Conservation (phyloP, 2,329 filamentous ascomycete genomes). For the Pyrenochaeta sp. region DNA sequence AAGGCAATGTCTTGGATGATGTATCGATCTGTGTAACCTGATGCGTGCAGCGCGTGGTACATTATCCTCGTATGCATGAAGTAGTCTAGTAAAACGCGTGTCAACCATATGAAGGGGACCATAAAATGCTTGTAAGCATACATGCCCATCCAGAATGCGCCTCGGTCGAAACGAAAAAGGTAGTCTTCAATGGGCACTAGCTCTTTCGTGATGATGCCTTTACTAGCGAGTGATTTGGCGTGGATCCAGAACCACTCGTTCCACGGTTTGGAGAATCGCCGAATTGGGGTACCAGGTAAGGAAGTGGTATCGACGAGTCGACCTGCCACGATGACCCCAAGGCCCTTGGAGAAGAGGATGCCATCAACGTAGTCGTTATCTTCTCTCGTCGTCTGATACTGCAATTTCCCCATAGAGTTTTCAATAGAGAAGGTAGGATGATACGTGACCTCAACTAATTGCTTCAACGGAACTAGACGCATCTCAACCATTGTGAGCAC, state of each 20-base stretch:
- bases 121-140: slow-evolving; percentile 68
- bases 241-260: slow-evolving; percentile 82
- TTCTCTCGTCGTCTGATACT: slow-evolving; percentile 52
- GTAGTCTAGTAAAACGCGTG: slow-evolving; percentile 65
- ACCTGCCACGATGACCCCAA: slow-evolving; percentile 68
- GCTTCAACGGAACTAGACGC: slow-evolving; percentile 60
- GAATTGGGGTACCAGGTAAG: slow-evolving; percentile 28
- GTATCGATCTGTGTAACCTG: slow-evolving; percentile 62
- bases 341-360: slow-evolving; percentile 65
- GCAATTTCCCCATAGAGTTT: slow-evolving; percentile 58
- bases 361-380: slow-evolving; percentile 73
- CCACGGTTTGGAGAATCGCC: slow-evolving; percentile 62
- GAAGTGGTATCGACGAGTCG: slow-evolving; percentile 59
- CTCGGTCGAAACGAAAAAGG: slow-evolving; percentile 69
- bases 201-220: slow-evolving; percentile 39
- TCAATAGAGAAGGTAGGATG: slow-evolving; percentile 62
- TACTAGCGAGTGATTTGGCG: slow-evolving; percentile 46
- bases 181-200: slow-evolving; percentile 62
- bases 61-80: slow-evolving; percentile 70
- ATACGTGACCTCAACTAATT: slow-evolving; percentile 70
- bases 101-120: slow-evolving; percentile 66
- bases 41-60: slow-evolving; percentile 69
- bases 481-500: slow-evolving; percentile 69
- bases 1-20: slow-evolving; percentile 71
- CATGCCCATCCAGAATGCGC: slow-evolving; percentile 69